Conservation (phyloP, 1,284 basidiomycete genomes). For the Thecaphora thlaspeos region DNA sequence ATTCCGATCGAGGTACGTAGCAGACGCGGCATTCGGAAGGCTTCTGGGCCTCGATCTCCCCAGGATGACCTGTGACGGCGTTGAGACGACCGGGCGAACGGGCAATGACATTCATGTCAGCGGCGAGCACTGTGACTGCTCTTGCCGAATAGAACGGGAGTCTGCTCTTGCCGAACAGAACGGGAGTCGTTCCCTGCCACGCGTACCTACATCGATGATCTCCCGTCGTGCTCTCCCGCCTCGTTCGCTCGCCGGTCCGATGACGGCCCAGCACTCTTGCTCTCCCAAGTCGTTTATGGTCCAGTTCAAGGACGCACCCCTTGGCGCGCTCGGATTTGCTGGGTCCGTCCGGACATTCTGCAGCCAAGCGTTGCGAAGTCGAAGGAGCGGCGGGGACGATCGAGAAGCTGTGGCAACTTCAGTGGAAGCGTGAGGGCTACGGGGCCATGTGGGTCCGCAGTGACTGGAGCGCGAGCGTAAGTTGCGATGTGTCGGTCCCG, state of each 20-base stretch:
- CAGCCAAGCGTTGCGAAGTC: not conserved
- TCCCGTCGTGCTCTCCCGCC: conserved; percentile 36
- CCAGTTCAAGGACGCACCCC: conserved; percentile 15
- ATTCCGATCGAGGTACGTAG: conserved; percentile 7
- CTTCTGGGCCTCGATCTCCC: not conserved
- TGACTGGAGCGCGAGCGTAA: too few species aligned
- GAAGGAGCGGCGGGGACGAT: not conserved
- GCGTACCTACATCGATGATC: conserved; percentile 32
- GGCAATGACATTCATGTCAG: too few species aligned
- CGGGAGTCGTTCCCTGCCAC: conserved; percentile 8
- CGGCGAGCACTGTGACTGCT: too few species aligned
- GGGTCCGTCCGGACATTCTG: not conserved
- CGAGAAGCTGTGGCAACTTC: too few species aligned
- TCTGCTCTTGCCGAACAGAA: not conserved
- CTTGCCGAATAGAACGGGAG: too few species aligned
- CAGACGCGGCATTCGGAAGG: not conserved
- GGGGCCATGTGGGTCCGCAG: too few species aligned
- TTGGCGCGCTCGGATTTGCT: not conserved
- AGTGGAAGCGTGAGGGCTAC: too few species aligned
- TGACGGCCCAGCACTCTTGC: conserved; percentile 50
- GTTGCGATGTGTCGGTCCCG: too few species aligned
- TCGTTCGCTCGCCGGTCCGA: conserved; percentile 37
- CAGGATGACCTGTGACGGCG: not conserved
- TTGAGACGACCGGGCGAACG: too few species aligned
- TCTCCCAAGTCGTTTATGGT: conserved; percentile 29